Evolutionary conservation across 1,284 basidiomycete species (phyloP).

Genomic region (Leucoagaricus sp.): DNA sequence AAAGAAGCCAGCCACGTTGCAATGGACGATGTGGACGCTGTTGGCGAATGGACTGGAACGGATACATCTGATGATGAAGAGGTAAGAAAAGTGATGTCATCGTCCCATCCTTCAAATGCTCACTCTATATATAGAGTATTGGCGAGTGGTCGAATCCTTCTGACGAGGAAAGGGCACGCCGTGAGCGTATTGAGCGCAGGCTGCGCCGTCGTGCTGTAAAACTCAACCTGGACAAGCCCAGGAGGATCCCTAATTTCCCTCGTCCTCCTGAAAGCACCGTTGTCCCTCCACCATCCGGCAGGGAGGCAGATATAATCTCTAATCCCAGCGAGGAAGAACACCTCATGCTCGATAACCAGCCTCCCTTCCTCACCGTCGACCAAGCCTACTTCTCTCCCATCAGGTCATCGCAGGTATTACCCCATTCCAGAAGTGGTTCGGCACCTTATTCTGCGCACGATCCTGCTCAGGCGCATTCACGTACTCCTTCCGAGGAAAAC

Average conservation of each 20-base stretch:
- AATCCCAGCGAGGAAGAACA: constrained; percentile 78
- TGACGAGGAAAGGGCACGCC: constrained; percentile 78
- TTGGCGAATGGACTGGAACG: constrained; percentile 80
- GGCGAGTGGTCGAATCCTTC: constrained; percentile 89
- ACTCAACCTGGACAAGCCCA: constrained; percentile 47
- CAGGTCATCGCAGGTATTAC: constrained; percentile 40
- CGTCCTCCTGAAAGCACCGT: constrained; percentile 59
- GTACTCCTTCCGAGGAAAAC: constrained; percentile 40
- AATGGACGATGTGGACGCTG: constrained; percentile 42
- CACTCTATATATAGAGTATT: constrained; percentile 54
- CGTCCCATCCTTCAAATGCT: constrained; percentile 6
- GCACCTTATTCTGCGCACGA: constrained; percentile 62
- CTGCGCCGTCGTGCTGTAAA: constrained; percentile 45
- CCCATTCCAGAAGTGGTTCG: constrained; percentile 66
- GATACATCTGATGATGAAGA: constrained; percentile 56
- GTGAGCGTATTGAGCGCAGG: constrained; percentile 62
- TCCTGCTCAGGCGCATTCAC: constrained; percentile 64
- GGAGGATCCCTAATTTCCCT: constrained; percentile 74
- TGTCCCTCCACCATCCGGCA: constrained; percentile 31
- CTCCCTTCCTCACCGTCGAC: constrained; percentile 46
- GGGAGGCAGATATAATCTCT: constrained; percentile 72
- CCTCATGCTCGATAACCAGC: constrained; percentile 35
- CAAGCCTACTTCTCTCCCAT: constrained; percentile 8
- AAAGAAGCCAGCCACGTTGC: constrained; percentile 8
- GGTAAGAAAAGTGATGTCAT: constrained; percentile 36